Conservation (phyloP, 495 filamentous ascomycete species). For the Tuber borchii region DNA sequence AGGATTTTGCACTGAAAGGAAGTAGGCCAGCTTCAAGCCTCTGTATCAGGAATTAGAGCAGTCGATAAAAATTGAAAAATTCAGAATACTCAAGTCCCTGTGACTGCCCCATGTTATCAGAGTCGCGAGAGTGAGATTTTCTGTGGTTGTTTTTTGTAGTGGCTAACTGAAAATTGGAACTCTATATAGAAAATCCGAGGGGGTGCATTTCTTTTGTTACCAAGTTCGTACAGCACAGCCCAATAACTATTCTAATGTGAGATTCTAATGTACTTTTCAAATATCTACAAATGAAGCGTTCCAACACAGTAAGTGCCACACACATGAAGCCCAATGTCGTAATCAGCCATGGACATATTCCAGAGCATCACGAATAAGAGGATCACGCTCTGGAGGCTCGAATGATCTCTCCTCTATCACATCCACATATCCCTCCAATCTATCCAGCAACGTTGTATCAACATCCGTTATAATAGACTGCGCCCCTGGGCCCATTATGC, state of each 20-base stretch:
- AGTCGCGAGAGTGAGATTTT: background rate
- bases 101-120: background rate
- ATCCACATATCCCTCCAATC: background rate
- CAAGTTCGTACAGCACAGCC: background rate
- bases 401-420: background rate
- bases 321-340: background rate
- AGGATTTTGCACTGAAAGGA: background rate
- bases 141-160: background rate
- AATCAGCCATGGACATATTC: background rate
- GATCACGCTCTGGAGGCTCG: background rate
- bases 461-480: constrained; percentile 20
- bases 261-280: background rate
- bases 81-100: background rate
- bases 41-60: background rate
- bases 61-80: background rate
- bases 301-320: background rate
- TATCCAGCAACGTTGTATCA: constrained; percentile 7
- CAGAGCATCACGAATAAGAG: background rate
- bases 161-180: background rate
- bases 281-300: background rate
- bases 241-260: background rate
- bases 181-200: background rate
- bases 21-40: background rate
- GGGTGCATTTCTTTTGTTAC: background rate
- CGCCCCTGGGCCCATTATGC: background rate